Evolutionary conservation across 352 stramenopile genomes (phyloP), one percentile per base, ranked within the genome.

Genomic region (Globisporangium orthogonon): DNA sequence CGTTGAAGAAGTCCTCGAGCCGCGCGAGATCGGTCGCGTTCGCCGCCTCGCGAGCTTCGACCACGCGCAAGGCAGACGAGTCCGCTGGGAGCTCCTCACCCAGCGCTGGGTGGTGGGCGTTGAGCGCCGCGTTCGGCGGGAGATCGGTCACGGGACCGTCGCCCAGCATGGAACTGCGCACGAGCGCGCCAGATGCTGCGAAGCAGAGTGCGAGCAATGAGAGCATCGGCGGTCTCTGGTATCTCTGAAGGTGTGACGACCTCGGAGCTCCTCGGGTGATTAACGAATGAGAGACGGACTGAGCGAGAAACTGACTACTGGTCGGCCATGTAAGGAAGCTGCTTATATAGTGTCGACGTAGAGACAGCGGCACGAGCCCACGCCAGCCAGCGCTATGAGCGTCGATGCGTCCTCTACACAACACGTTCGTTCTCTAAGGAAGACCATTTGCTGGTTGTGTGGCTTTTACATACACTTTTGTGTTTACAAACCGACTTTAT

Each of bases 151-250:
- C 39, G 1, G 51, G 51, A 4, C 46, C 46, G 23, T 39, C 51
- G 39, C 51, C 18, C 9, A 56, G 29, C 37, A 39, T 33, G 13
- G 75, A 81, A 51, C 83, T 67, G 7, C 79, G 58, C 43, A 76
- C 78, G 48, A 45, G 40, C 2, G 14, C 15, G 40, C 14, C 15
- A 4, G 40, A 23, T 0, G 40, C 40, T 15, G 15, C 40, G 40
- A 45, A 4, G 17, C 40, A 45, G 40, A 45, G 40, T 3, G 40
- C 40, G 40, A 45, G 14, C 6, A 45, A 15, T 15, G 40, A 45
- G 15, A 4, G 15, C 15, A 45, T 45, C 40, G 40, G 4, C 3
- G 4, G 40, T n/a, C n/a, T 45, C 40, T 45, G 3, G 40, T n/a
- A 23, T 18, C 39, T n/a, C 40, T 9, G 10, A 45, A 13, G n/a